Evolutionary conservation across 2,329 filamentous ascomycete genomes (phyloP).

Genomic region (Pochonia chlamydosporia): DNA sequence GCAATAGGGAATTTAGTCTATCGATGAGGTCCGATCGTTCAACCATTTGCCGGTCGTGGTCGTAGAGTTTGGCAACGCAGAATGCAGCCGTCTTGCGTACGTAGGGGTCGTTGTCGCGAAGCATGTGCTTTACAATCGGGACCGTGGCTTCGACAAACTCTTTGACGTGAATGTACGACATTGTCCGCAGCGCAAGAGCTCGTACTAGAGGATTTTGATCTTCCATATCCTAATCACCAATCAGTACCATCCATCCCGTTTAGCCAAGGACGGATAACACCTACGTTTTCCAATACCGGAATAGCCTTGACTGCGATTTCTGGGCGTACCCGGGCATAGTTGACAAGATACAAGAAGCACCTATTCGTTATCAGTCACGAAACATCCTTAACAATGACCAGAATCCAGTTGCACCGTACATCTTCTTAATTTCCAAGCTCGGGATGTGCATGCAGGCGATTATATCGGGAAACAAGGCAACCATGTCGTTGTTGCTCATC

Average conservation of each 20-base stretch:
- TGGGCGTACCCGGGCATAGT: constrained; percentile 91
- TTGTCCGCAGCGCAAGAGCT: constrained; percentile 85
- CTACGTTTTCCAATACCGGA: constrained; percentile 74
- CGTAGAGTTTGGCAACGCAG: constrained; percentile 95
- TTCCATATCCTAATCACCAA: constrained; percentile 71
- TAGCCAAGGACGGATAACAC: constrained; percentile 14
- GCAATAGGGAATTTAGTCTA: constrained; percentile 77
- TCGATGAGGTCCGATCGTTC: constrained; percentile 91
- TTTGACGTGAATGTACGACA: constrained; percentile 94
- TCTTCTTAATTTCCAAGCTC: constrained; percentile 98
- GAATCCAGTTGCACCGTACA: constrained; percentile 47
- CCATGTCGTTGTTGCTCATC: constrained; percentile 99
- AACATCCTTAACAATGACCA: neutral
- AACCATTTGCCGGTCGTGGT: constrained; percentile 86
- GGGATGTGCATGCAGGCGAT: constrained; percentile 92
- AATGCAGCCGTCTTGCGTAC: constrained; percentile 96
- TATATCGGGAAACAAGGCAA: constrained; percentile 91
- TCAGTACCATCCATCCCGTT: constrained; percentile 11
- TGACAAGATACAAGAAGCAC: constrained; percentile 97
- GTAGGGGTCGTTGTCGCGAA: constrained; percentile 86
- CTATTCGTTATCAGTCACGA: constrained; percentile 37
- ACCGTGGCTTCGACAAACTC: constrained; percentile 93
- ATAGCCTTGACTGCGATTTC: constrained; percentile 92
- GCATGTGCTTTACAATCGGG: constrained; percentile 72
- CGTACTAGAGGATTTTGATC: constrained; percentile 88